phyloP scores from a whole-genome alignment of 2,329 filamentous ascomycete species.

The Fusarium tanahbumbuense region DNA sequence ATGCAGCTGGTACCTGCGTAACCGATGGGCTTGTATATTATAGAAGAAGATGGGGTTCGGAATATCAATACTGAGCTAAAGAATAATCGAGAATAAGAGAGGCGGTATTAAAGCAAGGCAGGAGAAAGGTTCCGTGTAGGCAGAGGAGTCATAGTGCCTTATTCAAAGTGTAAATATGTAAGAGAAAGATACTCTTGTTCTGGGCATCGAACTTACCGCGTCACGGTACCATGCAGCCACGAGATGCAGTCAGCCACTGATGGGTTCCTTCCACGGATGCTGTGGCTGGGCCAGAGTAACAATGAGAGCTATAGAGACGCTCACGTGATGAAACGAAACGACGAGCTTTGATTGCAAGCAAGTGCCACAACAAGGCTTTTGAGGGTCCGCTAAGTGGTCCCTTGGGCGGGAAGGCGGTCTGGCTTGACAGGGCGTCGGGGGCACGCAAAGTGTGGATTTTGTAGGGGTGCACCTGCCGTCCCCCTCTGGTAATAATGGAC shows the following conservation, averaged over 20 bases:
- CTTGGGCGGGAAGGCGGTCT: conserved; percentile 45
- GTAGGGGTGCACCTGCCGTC: conserved; percentile 27
- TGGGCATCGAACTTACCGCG: conserved; percentile 28
- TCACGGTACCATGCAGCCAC: conserved; percentile 37
- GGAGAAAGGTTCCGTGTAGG: no score
- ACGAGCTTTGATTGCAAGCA: conserved; percentile 31
- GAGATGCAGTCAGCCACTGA: conserved; percentile 17
- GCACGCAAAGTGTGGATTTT: conserved; percentile 34
- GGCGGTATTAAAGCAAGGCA: background rate
- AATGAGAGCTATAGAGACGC: background rate
- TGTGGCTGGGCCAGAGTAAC: conserved; percentile 12
- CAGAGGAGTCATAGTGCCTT: no score
- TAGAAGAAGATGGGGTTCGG: background rate
- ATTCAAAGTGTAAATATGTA: background rate
- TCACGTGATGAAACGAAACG: conserved; percentile 37
- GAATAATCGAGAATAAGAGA: background rate
- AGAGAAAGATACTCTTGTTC: conserved; percentile 27
- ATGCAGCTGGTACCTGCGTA: conserved; percentile 17
- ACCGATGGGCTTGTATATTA: conserved; percentile 24
- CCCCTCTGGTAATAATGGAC: conserved; percentile 19
- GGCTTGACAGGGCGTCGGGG: conserved; percentile 38
- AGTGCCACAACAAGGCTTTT: conserved; percentile 29
- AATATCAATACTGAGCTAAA: background rate
- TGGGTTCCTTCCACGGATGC: background rate
- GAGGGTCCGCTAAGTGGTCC: conserved; percentile 39